These are phyloP conservation scores for Helminthosporium solani DNA, from an alignment of 2,329 filamentous ascomycete genomes.

Conservation along the genomic window DNA sequence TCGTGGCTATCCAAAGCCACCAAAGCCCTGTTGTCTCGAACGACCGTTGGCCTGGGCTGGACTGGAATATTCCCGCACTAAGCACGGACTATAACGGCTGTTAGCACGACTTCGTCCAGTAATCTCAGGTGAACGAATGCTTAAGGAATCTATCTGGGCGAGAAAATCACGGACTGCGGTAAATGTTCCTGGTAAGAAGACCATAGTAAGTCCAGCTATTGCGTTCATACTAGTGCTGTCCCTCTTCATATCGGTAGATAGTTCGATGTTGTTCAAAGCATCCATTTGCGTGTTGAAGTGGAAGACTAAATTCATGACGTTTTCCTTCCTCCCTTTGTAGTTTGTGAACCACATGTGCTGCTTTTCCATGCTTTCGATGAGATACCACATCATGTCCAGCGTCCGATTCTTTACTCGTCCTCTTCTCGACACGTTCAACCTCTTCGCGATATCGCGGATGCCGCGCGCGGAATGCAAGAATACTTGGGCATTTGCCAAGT, in stretches of 20 bases:
- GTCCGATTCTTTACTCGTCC: conserved; percentile 4
- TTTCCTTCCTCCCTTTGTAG: conserved; percentile 20
- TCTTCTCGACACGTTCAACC: conserved; percentile 4
- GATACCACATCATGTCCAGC: conserved; percentile 24
- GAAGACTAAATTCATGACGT: conserved; percentile 19
- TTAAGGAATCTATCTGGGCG: too few relatives aligned
- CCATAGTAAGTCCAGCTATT: conserved; percentile 37
- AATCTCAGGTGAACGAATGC: too few relatives aligned
- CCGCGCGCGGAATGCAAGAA: conserved; percentile 22
- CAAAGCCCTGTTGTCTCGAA: conserved; percentile 8
- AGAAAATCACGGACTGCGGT: conserved; percentile 8
- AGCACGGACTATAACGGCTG: too few relatives aligned
- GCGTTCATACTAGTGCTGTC: conserved; percentile 35
- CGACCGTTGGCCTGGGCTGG: not conserved
- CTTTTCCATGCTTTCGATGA: conserved; percentile 30
- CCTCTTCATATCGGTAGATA: conserved; percentile 27
- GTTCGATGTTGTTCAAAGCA: conserved; percentile 29
- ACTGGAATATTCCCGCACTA: too few relatives aligned
- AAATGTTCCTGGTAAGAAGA: conserved; percentile 24
- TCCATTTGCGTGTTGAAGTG: conserved; percentile 35
- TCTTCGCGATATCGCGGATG: conserved; percentile 19
- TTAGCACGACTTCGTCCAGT: not conserved
- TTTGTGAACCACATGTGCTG: conserved; percentile 25
- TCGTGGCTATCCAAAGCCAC: conserved; percentile 12
- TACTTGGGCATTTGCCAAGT: conserved; percentile 30